These are phyloP conservation scores for Globisporangium perplexum DNA, from an alignment of 352 stramenopile species.

Conservation along the genomic window DNA sequence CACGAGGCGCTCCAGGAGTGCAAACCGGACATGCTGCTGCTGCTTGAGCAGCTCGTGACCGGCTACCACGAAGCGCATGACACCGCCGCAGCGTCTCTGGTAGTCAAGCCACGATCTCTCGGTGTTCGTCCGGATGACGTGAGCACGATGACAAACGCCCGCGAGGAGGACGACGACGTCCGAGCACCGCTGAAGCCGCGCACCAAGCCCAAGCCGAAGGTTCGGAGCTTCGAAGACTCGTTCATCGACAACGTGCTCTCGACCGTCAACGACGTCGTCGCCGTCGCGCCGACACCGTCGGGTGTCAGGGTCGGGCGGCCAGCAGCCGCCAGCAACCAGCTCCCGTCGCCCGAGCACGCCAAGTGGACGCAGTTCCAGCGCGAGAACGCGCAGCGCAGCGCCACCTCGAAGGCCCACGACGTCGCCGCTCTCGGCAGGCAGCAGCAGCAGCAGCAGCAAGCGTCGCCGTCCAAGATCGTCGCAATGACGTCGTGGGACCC, in stretches of 20 bases:
- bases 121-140: not conserved
- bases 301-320: slow-evolving; percentile 5
- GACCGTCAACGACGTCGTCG: slow-evolving; percentile 45
- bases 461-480: slow-evolving; percentile 23
- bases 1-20: slow-evolving; percentile 94
- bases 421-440: not conserved
- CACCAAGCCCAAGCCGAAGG: not conserved
- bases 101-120: not conserved
- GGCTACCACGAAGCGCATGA: slow-evolving; percentile 92
- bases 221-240: slow-evolving; percentile 73
- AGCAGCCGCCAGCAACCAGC: slow-evolving; percentile 20
- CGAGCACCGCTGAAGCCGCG: not conserved
- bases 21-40: slow-evolving; percentile 71
- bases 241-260: slow-evolving; percentile 86
- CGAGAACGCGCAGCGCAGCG: slow-evolving; percentile 17
- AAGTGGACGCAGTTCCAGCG: slow-evolving; percentile 44
- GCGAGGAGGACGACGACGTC: slow-evolving; percentile 8
- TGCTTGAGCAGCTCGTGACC: slow-evolving; percentile 92
- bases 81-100: slow-evolving; percentile 7
- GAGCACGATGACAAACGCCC: not conserved
- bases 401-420: slow-evolving; percentile 1
- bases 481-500: slow-evolving; percentile 57
- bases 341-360: slow-evolving; percentile 21
- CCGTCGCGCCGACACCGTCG: slow-evolving; percentile 1
- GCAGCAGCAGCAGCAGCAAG: not conserved